Evolutionary conservation across 2,329 filamentous ascomycete species (phyloP), one percentile per base, ranked within the genome.

Genomic region (Colletotrichum sp.): DNA sequence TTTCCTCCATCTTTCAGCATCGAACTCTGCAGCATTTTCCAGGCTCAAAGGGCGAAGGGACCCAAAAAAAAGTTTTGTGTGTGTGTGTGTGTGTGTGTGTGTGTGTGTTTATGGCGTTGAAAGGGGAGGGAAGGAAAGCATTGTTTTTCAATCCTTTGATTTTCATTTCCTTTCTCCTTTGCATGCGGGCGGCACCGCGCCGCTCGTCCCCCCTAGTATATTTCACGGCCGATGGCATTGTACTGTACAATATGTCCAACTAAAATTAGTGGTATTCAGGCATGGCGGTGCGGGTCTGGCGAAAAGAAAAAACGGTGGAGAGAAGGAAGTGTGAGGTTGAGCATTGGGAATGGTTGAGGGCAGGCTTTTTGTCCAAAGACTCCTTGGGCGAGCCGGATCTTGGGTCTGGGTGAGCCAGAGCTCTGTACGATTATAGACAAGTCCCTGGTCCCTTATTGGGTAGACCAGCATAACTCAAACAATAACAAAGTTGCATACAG

Each of bases 191-290:
- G 63, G 73, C 73, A 56, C 18, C 48, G 38, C 26, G 69, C 69
- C 56, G 69, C 69, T 72, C 63, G 73, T 73, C 69, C 16, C 16
- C 55, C 43, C 18, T 56, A 67, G 43, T 65, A 30, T 61, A 48
- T 61, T 69, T 75, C 34, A 73, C 73, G 69, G 69, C 43, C 73
- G 62, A 67, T 14, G 43, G 73, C 73, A 73, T 73, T 75, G 43
- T 48, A 48, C n/a, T 75, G 69, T 75, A 75, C 64, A 58, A 64
- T 38, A 67, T 73, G 56, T 55, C 36, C 55, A 65, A 36, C 56
- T 68, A 72, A 73, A 72, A 72, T 21, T 67, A 75, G 56, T 75
- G 38, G 34, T 63, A 66, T 73, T 75, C 43, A 62, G 56, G 73
- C 73, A 75, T 75, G 73, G 73, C 56, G 59, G 56, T 38, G 62